These are phyloP conservation scores for Plasmodium billcollinsi DNA, from an alignment of 169 alveolate species.

Conservation along the genomic window DNA sequence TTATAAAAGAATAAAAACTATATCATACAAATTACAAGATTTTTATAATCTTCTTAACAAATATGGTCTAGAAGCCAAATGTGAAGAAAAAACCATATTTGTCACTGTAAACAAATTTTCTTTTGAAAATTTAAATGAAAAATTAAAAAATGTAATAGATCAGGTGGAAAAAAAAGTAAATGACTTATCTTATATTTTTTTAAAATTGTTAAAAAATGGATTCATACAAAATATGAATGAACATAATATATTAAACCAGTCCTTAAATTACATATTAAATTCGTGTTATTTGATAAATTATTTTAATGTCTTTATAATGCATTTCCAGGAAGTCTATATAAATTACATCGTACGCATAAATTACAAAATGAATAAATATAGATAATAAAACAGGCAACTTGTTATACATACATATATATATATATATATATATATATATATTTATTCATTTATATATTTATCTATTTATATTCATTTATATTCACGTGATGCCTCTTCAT, in stretches of 20 bases:
- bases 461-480: too few relatives aligned
- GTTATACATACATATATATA: neutral
- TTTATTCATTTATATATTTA: too few relatives aligned
- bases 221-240: conserved; percentile 13
- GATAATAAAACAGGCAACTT: neutral
- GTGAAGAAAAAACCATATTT: conserved; percentile 13
- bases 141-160: conserved; percentile 5
- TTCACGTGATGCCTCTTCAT: too few relatives aligned
- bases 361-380: neutral
- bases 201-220: conserved; percentile 22
- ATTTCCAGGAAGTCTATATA: conserved; percentile 47
- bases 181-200: conserved; percentile 27
- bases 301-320: conserved; percentile 33
- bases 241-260: conserved; percentile 29
- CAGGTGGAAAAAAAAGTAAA: conserved; percentile 8
- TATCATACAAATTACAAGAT: conserved; percentile 21
- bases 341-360: conserved; percentile 18
- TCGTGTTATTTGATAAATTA: conserved; percentile 38
- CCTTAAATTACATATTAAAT: conserved; percentile 19
- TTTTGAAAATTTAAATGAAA: conserved; percentile 20
- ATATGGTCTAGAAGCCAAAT: conserved; percentile 37
- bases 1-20: conserved; percentile 52
- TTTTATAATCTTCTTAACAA: conserved; percentile 34
- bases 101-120: conserved; percentile 30
- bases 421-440: too few relatives aligned